Evolutionary conservation across 345 rosid species (phyloP).

Genomic region (Syzygium jambos): DNA sequence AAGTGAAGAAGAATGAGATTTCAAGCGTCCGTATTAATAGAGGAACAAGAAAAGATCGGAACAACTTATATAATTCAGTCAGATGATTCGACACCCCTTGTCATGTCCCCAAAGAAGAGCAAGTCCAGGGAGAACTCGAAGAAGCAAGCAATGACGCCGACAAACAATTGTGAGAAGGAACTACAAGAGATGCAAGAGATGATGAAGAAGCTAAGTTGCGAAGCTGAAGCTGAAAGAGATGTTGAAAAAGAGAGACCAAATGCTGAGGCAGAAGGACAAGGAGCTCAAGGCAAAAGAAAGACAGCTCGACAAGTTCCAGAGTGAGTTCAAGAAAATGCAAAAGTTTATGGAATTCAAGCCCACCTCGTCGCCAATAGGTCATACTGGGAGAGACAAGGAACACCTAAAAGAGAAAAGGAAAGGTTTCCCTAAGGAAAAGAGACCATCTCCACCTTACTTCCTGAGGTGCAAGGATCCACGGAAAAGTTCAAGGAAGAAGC

Average conservation of each 20-base stretch:
- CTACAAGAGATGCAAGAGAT: slow-evolving; percentile 48
- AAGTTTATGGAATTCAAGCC: slow-evolving; percentile 81
- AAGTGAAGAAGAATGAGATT: too few species aligned
- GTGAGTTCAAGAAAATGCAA: slow-evolving; percentile 16
- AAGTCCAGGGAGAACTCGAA: slow-evolving; percentile 19
- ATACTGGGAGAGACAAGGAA: slow-evolving; percentile 45
- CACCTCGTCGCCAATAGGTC: slow-evolving; percentile 38
- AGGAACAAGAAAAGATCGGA: too few species aligned
- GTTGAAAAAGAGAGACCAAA: slow-evolving; percentile 57
- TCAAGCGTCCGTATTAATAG: too few species aligned
- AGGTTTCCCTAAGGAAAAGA: slow-evolving; percentile 48
- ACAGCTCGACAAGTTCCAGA: slow-evolving; percentile 45
- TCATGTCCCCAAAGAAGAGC: slow-evolving; percentile 5
- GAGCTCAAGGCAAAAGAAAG: slow-evolving; percentile 54
- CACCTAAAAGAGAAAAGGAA: slow-evolving; percentile 47
- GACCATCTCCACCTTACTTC: slow-evolving; percentile 64
- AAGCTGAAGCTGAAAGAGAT: slow-evolving; percentile 54
- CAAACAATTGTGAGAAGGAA: slow-evolving; percentile 56
- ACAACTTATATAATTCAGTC: too few species aligned
- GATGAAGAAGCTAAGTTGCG: slow-evolving; percentile 20
- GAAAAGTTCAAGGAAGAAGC: slow-evolving; percentile 27
- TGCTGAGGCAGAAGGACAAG: slow-evolving; percentile 47
- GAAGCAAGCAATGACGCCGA: slow-evolving; percentile 20
- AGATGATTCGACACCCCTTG: too few species aligned
- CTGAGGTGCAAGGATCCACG: slow-evolving; percentile 78